phyloP scores from a whole-genome alignment of 768 basidiomycete genomes.

The Leccinum broughii region DNA sequence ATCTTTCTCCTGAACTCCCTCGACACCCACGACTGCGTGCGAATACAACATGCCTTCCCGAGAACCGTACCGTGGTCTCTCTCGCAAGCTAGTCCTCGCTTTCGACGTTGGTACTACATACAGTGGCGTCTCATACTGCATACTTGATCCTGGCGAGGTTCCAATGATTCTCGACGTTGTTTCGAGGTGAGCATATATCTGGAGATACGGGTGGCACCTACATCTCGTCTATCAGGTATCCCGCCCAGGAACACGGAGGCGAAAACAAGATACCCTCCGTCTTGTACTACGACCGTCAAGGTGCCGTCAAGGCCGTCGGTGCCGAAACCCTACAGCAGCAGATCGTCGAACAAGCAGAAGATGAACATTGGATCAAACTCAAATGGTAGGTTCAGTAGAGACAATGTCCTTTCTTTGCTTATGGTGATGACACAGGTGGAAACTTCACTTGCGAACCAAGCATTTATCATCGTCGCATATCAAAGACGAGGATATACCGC shows the following conservation, averaged over 20 bases:
- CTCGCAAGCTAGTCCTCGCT: conserved; percentile 43
- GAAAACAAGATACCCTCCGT: conserved; percentile 52
- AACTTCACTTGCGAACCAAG: conserved; percentile 38
- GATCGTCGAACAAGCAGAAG: conserved; percentile 40
- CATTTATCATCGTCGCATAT: conserved; percentile 26
- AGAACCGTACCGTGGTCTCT: conserved; percentile 37
- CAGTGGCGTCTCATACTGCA: conserved; percentile 40
- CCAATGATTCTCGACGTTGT: conserved; percentile 32
- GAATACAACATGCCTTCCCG: conserved; percentile 25
- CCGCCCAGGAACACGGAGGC: conserved; percentile 45
- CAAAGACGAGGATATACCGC: conserved; percentile 20
- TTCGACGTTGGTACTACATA: conserved; percentile 22
- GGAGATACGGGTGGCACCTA: neutral
- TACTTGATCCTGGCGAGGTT: conserved; percentile 37
- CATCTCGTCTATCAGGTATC: conserved; percentile 36
- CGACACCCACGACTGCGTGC: neutral
- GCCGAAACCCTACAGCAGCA: conserved; percentile 41
- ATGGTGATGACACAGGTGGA: conserved; percentile 23
- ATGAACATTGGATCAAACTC: conserved; percentile 39
- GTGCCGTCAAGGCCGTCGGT: conserved; percentile 41
- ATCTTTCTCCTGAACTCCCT: neutral
- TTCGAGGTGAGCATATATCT: conserved; percentile 20
- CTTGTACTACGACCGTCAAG: conserved; percentile 46
- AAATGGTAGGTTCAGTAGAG: conserved; percentile 36
- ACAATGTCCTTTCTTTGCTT: neutral